Percentiles rank a stretch among this genome's conserved stretches.
These are phyloP conservation scores for Candida buenavistaensis DNA, from an alignment of 1,139 yeast species.

Conservation along the genomic window DNA sequence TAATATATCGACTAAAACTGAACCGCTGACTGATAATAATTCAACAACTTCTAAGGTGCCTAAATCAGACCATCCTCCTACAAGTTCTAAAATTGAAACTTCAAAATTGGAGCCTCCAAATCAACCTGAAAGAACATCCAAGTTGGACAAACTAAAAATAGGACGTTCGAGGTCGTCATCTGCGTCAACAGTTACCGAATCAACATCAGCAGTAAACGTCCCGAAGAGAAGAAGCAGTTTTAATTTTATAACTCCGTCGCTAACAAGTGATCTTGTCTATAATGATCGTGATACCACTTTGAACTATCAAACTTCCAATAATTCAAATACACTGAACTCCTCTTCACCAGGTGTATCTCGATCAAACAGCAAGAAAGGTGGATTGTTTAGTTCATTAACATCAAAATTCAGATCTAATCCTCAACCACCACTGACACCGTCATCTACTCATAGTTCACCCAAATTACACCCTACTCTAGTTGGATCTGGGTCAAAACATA, in stretches of 20 bases:
- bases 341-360: constrained; percentile 21
- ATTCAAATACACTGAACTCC: constrained; percentile 10
- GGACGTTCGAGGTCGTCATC: constrained; percentile 36
- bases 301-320: constrained; percentile 12
- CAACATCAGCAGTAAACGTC: constrained; percentile 14
- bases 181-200: constrained; percentile 4
- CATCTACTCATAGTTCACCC: constrained; percentile 13
- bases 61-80: not conserved
- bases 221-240: constrained; percentile 14
- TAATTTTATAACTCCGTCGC: constrained; percentile 12
- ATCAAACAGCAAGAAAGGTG: constrained; percentile 33
- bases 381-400: constrained; percentile 52
- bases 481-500: constrained; percentile 16
- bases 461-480: constrained; percentile 19
- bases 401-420: constrained; percentile 48
- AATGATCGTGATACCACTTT: constrained; percentile 11
- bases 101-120: constrained; percentile 2
- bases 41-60: not conserved
- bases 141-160: constrained; percentile 25
- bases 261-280: constrained; percentile 14
- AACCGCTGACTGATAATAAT: not conserved
- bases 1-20: not conserved
- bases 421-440: constrained; percentile 6
- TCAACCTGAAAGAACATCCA: constrained; percentile 15
- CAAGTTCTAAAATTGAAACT: constrained; percentile 2